Percentiles rank a stretch among this genome's conserved stretches.
phyloP scores from a whole-genome alignment of 2,329 filamentous ascomycete species.

The Westerdykella sp. region DNA sequence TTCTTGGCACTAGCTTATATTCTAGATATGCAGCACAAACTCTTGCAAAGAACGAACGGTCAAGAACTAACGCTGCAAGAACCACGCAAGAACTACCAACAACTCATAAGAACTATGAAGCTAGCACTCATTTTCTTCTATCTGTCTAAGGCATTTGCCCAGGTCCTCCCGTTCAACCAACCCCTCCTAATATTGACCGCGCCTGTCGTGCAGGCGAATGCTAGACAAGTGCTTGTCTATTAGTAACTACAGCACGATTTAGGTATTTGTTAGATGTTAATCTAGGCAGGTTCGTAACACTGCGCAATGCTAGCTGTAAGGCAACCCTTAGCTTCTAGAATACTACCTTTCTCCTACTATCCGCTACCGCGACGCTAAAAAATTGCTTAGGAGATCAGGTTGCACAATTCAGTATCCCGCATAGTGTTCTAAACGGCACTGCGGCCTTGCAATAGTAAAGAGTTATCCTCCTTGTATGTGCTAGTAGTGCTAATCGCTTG shows the following conservation, averaged over 20 bases:
- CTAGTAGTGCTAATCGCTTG: background rate
- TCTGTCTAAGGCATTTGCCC: background rate
- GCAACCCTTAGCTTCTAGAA: slow-evolving; percentile 1
- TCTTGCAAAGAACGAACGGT: too few relatives aligned
- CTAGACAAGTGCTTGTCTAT: background rate
- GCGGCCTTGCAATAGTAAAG: slow-evolving; percentile 1
- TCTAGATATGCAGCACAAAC: too few relatives aligned
- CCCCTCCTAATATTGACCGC: background rate
- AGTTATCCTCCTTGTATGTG: background rate
- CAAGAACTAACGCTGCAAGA: too few relatives aligned
- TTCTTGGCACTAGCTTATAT: too few relatives aligned
- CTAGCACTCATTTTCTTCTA: background rate
- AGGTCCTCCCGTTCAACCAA: slow-evolving; percentile 2
- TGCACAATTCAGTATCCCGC: background rate
- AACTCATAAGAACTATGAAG: background rate
- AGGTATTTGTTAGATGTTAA: background rate
- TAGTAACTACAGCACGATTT: background rate
- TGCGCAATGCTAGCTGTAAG: slow-evolving; percentile 2
- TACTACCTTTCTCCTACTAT: slow-evolving; percentile 1
- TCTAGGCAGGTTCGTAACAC: background rate
- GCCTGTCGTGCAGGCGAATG: background rate
- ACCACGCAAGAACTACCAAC: too few relatives aligned
- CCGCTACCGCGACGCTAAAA: background rate
- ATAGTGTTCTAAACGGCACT: background rate
- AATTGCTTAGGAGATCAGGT: slow-evolving; percentile 1